Evolutionary conservation across 2,329 filamentous ascomycete species (phyloP), one percentile per base, ranked within the genome.

Genomic region (Sporothrix protearum): DNA sequence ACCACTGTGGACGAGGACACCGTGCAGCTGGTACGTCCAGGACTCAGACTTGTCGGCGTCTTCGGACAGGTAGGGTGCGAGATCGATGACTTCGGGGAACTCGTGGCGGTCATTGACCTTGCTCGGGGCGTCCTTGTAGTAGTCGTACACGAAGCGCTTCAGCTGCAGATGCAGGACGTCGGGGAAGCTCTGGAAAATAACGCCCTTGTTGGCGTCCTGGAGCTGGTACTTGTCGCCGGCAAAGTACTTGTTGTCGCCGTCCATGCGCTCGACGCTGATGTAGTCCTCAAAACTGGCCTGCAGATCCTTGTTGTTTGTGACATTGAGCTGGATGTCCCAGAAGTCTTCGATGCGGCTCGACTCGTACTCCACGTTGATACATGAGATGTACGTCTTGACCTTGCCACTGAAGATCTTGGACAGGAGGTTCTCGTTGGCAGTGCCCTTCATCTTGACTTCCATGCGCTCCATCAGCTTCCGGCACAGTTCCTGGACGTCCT

Each of bases 301-400:
- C 42, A 99, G 84, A 73, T 92, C 95, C 82, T 93, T 94, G 85
- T 97, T 97, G 42, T 94, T 94, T 74, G 92, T 92, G 68, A 99
- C 96, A 76, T 98, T 99, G 76, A 99, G 88, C 80, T 99, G 96
- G 73, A 99, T 93, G 79, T 99, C 96, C 96, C 96, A 99, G 80
- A 97, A 99, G 77, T 99, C 96, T 80, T 99, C 96, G 75, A 96
- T 89, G 73, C 95, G 89, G 74, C 94, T 97, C 28, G 94, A 97
- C 83, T 98, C 95, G 83, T 97, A 99, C 77, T 97, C 91, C 74
- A 99, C 96, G 80, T 99, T 96, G 80, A 99, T 97, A 83, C 96
- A 99, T 28, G 93, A 96, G 75, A 99, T 96, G 81, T 98, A 99
- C 0, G 96, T 99, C 83, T 98, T 98, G 81, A 96, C 94, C 82